Base-by-base conservation (phyloP, 176 grass and related monocot species). In the Avena atlantica region DNA sequence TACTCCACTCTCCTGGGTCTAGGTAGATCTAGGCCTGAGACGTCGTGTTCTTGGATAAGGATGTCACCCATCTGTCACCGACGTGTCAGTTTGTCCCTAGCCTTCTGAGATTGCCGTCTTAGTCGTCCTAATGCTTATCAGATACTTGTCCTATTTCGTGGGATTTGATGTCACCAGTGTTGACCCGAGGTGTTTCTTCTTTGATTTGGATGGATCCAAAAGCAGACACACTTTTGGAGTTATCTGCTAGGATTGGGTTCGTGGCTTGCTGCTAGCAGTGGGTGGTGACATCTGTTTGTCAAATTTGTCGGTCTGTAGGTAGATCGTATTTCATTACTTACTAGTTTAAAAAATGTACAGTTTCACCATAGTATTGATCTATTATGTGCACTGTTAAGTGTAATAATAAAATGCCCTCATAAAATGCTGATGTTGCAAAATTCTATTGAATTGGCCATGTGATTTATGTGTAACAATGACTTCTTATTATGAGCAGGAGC, bases 401-500 rank as follows among this genome's bases (percentile, higher is more conserved):
- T 20, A 86, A 24, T 29, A 29, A 29, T 72, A 11, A 59, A 59
- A 42, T 40, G 15, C 12, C 40, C 40, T 42, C 40, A 42, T 71
- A 15, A 58, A 59, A 42, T 40, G 14, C 12, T 34, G 27, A 40
- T 49, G 9, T 23, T 66, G 10, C n/a, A 76, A 17, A 68, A 80
- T 9, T 50, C 9, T 57, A 7, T 74, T 40, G 9, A 76, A 16
- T 80, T 6, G 48, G 31, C 70, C 34, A 56, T 77, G 57, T 19
- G 16, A 83, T 79, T 24, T 47, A 21, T 74, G 20, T 74, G 45
- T 90, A 81, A 87, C 53, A 87, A 67, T 23, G 12, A 0, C 12
- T 86, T 81, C 52, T 56, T 31, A 63, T 52, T 93, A 45, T 83
- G 56, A 62, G 27, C 86, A 91, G 89, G 92, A 84, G 92, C 92